Evolutionary conservation across 345 rosid species (phyloP).

Genomic region (Citrus hindsii): DNA sequence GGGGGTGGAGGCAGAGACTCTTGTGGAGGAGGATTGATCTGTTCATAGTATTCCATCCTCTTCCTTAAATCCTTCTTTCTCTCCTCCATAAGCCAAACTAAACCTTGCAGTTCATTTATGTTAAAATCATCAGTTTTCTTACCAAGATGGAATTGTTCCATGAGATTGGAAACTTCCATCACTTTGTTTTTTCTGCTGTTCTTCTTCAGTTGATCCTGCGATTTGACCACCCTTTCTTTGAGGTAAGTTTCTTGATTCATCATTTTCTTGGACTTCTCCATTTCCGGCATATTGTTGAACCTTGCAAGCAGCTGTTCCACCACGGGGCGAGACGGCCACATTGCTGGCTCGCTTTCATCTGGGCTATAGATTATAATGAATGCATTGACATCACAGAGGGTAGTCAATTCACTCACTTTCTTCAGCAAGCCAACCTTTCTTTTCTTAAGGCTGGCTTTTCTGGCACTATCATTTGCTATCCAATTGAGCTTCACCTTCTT

Average conservation of each 20-base stretch:
- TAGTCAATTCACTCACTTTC: constrained; percentile 44
- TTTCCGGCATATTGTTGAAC: constrained; percentile 22
- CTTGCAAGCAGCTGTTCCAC: constrained; percentile 14
- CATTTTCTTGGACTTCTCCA: constrained; percentile 28
- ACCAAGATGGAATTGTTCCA: constrained; percentile 18
- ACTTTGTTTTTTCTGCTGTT: constrained; percentile 15
- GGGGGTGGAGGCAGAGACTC: not conserved
- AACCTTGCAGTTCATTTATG: not conserved
- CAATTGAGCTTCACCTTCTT: constrained; percentile 42
- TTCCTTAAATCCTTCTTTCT: constrained; percentile 17
- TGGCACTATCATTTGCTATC: constrained; percentile 32
- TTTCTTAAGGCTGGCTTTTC: constrained; percentile 47
- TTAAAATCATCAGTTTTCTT: constrained; percentile 5
- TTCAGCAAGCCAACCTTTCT: constrained; percentile 39
- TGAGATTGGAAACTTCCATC: constrained; percentile 10
- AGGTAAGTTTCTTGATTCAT: constrained; percentile 32
- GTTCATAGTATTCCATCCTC: constrained; percentile 8
- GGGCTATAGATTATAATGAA: constrained; percentile 36
- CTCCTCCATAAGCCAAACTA: constrained; percentile 27
- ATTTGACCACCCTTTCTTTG: constrained; percentile 20
- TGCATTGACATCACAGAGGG: constrained; percentile 35
- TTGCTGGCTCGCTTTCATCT: constrained; percentile 29
- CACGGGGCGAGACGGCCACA: constrained; percentile 31
- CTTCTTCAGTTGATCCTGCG: constrained; percentile 19
- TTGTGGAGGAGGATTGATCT: not conserved